These are phyloP conservation scores for Xylaria intraflava DNA, from an alignment of 495 filamentous ascomycete genomes.

Conservation along the genomic window DNA sequence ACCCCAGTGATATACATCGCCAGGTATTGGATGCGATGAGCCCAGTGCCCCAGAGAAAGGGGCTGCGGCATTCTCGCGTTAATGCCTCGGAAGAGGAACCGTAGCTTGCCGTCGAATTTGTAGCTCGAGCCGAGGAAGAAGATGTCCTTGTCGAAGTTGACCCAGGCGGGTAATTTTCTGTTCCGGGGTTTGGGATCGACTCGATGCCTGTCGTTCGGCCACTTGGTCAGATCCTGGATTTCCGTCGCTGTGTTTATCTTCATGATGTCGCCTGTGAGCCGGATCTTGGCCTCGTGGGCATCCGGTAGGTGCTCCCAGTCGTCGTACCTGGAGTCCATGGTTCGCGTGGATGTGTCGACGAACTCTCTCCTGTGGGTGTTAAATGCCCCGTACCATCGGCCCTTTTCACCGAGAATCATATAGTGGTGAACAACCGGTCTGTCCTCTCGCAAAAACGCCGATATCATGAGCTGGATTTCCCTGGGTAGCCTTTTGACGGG, in stretches of 20 bases:
- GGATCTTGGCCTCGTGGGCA: background rate
- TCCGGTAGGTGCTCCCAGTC: background rate
- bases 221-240: background rate
- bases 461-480: constrained; percentile 29
- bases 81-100: background rate
- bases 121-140: background rate
- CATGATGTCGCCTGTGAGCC: background rate
- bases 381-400: background rate
- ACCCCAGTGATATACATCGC: background rate
- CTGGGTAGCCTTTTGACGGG: constrained; percentile 27
- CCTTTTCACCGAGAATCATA: background rate
- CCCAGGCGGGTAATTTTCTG: background rate
- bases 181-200: background rate
- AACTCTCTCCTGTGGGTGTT: background rate
- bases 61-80: background rate
- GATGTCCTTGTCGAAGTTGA: background rate
- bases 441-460: background rate
- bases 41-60: background rate
- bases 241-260: background rate
- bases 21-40: background rate
- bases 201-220: background rate
- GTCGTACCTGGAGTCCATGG: background rate
- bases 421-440: background rate
- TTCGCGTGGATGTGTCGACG: too few species aligned
- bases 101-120: background rate